These are phyloP conservation scores for Apiospora koreana DNA, from an alignment of 2,329 filamentous ascomycete genomes.

Conservation along the genomic window DNA sequence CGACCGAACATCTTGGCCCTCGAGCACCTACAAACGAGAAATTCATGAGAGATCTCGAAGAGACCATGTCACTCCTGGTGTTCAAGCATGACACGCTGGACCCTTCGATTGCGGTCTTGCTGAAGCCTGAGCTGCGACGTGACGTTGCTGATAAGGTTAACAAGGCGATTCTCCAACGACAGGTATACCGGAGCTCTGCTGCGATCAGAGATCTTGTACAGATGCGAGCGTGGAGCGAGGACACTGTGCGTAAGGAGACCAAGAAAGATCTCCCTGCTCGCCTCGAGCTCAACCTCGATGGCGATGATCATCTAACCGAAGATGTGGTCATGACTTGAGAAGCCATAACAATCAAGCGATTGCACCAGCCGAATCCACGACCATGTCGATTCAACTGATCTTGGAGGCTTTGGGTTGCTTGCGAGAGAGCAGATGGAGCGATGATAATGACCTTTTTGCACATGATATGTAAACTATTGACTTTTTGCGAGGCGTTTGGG, in stretches of 20 bases:
- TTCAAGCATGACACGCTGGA: slow-evolving; percentile 81
- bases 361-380: not conserved
- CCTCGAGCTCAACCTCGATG: slow-evolving; percentile 41
- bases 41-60: slow-evolving; percentile 85
- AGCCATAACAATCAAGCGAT: slow-evolving; percentile 11
- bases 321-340: slow-evolving; percentile 53
- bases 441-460: not conserved
- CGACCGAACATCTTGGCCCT: slow-evolving; percentile 82
- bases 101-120: slow-evolving; percentile 71
- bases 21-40: slow-evolving; percentile 78
- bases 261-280: slow-evolving; percentile 39
- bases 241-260: slow-evolving; percentile 47
- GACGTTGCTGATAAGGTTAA: slow-evolving; percentile 89
- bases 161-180: slow-evolving; percentile 76
- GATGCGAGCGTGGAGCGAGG: slow-evolving; percentile 84
- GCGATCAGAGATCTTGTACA: slow-evolving; percentile 80
- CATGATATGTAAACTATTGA: not conserved
- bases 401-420: not conserved
- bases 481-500: not conserved
- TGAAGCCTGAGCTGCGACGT: slow-evolving; percentile 78
- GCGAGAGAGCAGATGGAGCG: not conserved
- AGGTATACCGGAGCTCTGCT: slow-evolving; percentile 74
- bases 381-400: not conserved
- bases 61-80: slow-evolving; percentile 89
- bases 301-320: slow-evolving; percentile 27